Conservation (phyloP, 768 basidiomycete species). For the Lyophyllum decastes region DNA sequence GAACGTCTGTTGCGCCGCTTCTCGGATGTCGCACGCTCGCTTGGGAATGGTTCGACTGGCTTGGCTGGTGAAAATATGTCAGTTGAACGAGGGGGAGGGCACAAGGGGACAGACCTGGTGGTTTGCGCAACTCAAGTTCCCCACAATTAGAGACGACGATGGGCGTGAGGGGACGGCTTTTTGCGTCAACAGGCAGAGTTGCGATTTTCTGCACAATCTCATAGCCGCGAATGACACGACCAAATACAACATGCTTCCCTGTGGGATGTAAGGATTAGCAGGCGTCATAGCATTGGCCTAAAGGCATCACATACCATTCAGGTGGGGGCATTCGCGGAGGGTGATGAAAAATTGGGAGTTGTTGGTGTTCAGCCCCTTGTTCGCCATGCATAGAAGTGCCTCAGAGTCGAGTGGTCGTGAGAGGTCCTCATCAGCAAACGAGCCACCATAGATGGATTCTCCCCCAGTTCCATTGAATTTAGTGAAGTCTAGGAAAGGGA, state of each 20-base stretch:
- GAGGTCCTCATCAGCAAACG: conserved; percentile 80
- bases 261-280: background rate
- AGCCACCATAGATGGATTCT: conserved; percentile 77
- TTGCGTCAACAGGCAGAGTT: conserved; percentile 69
- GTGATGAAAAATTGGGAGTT: conserved; percentile 89
- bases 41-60: conserved; percentile 1
- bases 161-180: conserved; percentile 69
- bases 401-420: conserved; percentile 60
- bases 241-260: conserved; percentile 58
- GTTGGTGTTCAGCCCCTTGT: conserved; percentile 82
- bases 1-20: conserved; percentile 14
- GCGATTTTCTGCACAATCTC: conserved; percentile 61
- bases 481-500: conserved; percentile 58
- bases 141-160: conserved; percentile 79
- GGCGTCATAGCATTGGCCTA: conserved; percentile 14
- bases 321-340: conserved; percentile 69
- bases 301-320: conserved; percentile 54
- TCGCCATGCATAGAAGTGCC: conserved; percentile 90
- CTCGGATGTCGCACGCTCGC: conserved; percentile 16
- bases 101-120: conserved; percentile 18
- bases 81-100: background rate
- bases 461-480: conserved; percentile 80
- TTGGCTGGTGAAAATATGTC: conserved; percentile 3
- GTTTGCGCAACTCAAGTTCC: conserved; percentile 73
- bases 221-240: conserved; percentile 59